Base-by-base conservation (phyloP, 1,284 basidiomycete species). In the Boletus holoroseus region DNA sequence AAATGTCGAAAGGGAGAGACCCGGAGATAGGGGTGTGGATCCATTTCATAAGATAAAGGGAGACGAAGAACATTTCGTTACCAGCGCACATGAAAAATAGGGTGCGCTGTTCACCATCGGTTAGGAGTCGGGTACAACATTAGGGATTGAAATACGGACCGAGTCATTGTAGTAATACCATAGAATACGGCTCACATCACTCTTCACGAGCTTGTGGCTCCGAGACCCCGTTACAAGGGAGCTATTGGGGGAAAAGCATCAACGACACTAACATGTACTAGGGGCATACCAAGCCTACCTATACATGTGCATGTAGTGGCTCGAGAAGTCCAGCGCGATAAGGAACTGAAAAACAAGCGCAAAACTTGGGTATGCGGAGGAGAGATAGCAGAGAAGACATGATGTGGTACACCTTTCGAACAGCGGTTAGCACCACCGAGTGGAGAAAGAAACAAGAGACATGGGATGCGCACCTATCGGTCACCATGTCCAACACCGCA, bases 241-340 rank as follows among this genome's bases (percentile, higher is more conserved):
- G 62, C 95, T 97, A 61, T 28, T 38, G 26, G 38, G 26, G 13
- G 41, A 42, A 31, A 50, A 11, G 12, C 0, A 27, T 61, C 44
- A 64, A 46, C 12, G 7, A 35, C 16, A 31, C 35, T 9, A 31
- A 20, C 16, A 7, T 2, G 44, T 11, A 35, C 1, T 11, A 35
- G 51, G 15, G 16, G 26, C 13, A 32, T 5, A 35, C 12, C 32
- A 8, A 3, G 8, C 79, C 54, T 62, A 94, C 94, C 93, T 95
- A 73, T 98, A 97, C 95, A 99, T 99, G 75, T 99, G 96, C 81
- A 99, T 98, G 74, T 98, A 99, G 71, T 99, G 95, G 62, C 92
- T 95, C 58, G 88, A 88, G 69, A 99, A 99, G 72, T 99, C 96
- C 56, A 99, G 83, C 0, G 94, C 84, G 71, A 99, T 98, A 55